phyloP scores from a whole-genome alignment of 129 eudicot genomes.

The carrot (Daucus carota) region DNA sequence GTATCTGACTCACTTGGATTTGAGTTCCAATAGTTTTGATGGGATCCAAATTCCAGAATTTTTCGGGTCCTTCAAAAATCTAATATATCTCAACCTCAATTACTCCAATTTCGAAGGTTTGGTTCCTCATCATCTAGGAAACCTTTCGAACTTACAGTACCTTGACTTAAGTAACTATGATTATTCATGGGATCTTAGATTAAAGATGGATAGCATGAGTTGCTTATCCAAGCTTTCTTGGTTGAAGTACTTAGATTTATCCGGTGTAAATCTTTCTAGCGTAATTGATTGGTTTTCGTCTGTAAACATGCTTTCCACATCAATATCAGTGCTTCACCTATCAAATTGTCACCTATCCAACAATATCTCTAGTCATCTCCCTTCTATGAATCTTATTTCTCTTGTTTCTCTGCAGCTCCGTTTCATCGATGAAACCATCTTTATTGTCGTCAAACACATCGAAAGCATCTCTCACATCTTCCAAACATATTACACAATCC shows the following conservation, averaged over 20 bases:
- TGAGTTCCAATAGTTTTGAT: not conserved
- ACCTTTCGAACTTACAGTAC: not conserved
- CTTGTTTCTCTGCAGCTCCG: constrained; percentile 30
- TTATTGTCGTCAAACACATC: constrained; percentile 55
- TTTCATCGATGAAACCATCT: constrained; percentile 58
- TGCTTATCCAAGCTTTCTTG: too few relatives aligned
- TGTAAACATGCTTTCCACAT: too few relatives aligned
- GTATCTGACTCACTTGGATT: not conserved
- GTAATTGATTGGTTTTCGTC: too few relatives aligned
- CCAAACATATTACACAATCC: constrained; percentile 20
- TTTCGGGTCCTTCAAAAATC: not conserved
- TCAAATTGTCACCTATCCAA: too few relatives aligned
- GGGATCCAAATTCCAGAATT: not conserved
- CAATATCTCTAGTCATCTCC: too few relatives aligned
- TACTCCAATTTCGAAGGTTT: not conserved
- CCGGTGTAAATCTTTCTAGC: too few relatives aligned
- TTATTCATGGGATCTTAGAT: too few relatives aligned
- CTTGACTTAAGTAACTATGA: not conserved
- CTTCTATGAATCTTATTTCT: too few relatives aligned
- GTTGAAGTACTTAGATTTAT: too few relatives aligned
- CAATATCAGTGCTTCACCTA: too few relatives aligned
- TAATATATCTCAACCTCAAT: not conserved
- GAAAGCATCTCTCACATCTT: constrained; percentile 37
- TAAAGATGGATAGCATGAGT: too few relatives aligned
- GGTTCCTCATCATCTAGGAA: not conserved